Base-by-base conservation (phyloP, 2,329 filamentous ascomycete genomes). In the Fusarium sp. region DNA sequence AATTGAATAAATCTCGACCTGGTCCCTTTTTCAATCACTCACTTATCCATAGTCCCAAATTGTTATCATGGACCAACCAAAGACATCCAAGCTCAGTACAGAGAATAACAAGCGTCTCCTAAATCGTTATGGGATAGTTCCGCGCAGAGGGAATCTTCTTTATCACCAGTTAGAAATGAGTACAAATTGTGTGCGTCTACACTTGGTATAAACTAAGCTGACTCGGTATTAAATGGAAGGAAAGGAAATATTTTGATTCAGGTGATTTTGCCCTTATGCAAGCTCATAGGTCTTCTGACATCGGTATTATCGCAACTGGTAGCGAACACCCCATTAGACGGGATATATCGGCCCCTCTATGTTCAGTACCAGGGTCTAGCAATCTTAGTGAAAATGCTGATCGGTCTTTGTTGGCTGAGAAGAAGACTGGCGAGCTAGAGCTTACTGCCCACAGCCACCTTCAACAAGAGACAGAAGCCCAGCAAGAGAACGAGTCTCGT, bases 191-290 rank as follows among this genome's bases (percentile, higher is more conserved):
- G 12, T 10, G 5, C 3, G 18, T 29, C 14, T 5, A 5, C 5
- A 10, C 12, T 11, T 24, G n/a, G 14, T 15, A 34, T 24, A 4
- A 58, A 45, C n/a, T 12, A 51, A 52, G 25, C 50, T 63, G 12
- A 70, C 44, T 55, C 14, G 20, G 20, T 3, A 25, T 8, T 29
- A 7, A 7, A 32, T 32, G 1, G 0, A 16, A 73, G 69, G 56
- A 46, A 52, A 68, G 71, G 29, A 66, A 68, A 15, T 73, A 68
- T 27, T 73, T 73, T 18, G 69, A 73, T 27, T 73, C 71, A 14
- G 69, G 71, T 16, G 69, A 73, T 46, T 72, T 73, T 51, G 71
- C 71, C 24, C 69, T 73, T 10, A 54, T 46, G 18, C 55, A 73
- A 59, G 71, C 71, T 45, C 49, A 60, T 24, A 57, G 22, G 22